Evolutionary conservation across 805 yeast species (phyloP).

Genomic region (Yarrowia yakushimensis): DNA sequence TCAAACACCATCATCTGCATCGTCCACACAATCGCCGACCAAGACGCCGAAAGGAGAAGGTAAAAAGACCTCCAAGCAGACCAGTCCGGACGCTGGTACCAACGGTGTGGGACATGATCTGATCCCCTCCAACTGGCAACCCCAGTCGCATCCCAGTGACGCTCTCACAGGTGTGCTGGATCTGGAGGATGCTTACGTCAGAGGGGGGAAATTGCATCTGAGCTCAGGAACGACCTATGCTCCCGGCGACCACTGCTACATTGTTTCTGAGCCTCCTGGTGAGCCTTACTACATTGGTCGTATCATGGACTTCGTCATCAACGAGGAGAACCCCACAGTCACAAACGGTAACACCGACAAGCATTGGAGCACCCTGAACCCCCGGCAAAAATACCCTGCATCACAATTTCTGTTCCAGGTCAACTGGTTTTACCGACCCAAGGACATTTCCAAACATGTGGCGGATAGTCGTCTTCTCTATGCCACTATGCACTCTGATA

Average conservation of each 20-base stretch:
- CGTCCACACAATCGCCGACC: conserved; percentile 2
- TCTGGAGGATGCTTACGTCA: background rate
- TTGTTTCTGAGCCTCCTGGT: conserved; percentile 89
- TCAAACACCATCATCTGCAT: background rate
- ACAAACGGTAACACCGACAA: conserved; percentile 15
- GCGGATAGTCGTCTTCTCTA: conserved; percentile 71
- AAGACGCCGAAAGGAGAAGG: background rate
- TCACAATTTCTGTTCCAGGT: conserved; percentile 59
- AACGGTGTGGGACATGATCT: background rate
- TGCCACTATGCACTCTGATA: conserved; percentile 82
- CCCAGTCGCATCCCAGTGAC: background rate
- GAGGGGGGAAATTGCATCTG: conserved; percentile 15
- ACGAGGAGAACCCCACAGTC: conserved; percentile 33
- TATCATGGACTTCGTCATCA: conserved; percentile 64
- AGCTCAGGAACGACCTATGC: conserved; percentile 8
- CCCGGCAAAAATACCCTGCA: conserved; percentile 43
- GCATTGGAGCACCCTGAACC: conserved; percentile 8
- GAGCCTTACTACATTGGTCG: conserved; percentile 91
- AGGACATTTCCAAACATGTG: conserved; percentile 69
- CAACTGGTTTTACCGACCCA: conserved; percentile 88
- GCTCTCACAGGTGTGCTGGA: conserved; percentile 2
- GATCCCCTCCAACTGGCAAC: conserved; percentile 22
- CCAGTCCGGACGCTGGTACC: background rate
- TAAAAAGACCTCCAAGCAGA: conserved; percentile 12
- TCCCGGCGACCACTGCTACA: conserved; percentile 59